Base-by-base conservation (phyloP, 2,329 filamentous ascomycete species). In the Pseudogymnoascus sp. region DNA sequence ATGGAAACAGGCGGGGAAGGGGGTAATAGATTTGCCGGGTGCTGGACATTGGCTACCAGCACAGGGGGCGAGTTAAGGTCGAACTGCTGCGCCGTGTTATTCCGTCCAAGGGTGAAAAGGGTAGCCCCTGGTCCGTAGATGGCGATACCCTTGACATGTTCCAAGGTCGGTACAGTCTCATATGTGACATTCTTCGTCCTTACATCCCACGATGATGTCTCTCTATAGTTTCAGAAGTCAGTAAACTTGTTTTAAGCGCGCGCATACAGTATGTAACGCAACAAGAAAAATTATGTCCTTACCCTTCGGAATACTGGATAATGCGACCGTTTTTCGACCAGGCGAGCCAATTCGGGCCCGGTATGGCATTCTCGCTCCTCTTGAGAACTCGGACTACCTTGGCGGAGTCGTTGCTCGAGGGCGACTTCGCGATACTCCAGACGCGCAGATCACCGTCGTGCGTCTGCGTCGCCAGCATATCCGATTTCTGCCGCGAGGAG, bases 291-390 rank as follows among this genome's bases (percentile, higher is more conserved):
- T 63, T 22, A 16, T 19, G 37, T 62, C 85, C 90, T 79, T 81
- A 96, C 93, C 88, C 87, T 76, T 97, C 91, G 4, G 90, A 89
- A 75, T 87, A 93, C 76, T 99, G 95, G 67, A 99, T 87, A 68
- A 99, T 92, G 68, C 93, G 89, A 40, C 95, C 95, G 78, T 96
- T 98, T 78, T 97, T 98, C 0, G 95, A 98, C 95, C 95, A 99
- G 19, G 87, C 89, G 81, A 97, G 93, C 95, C 95, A 99, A 73
- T 96, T 96, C 38, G 90, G 89, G 1, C 91, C 91, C 2, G 85
- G 78, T 35, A 85, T 79, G 68, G 84, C 87, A 67, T 87, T 87
- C 65, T 96, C 92, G 6, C 87, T 87, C 70, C 90, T 84, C 74
- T 91, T 93, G 59, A 99, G 78, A 28, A 96, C 88, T 66, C 95